Evolutionary conservation across 2,329 filamentous ascomycete species (phyloP).

Genomic region (Aspergillus carbonarius): DNA sequence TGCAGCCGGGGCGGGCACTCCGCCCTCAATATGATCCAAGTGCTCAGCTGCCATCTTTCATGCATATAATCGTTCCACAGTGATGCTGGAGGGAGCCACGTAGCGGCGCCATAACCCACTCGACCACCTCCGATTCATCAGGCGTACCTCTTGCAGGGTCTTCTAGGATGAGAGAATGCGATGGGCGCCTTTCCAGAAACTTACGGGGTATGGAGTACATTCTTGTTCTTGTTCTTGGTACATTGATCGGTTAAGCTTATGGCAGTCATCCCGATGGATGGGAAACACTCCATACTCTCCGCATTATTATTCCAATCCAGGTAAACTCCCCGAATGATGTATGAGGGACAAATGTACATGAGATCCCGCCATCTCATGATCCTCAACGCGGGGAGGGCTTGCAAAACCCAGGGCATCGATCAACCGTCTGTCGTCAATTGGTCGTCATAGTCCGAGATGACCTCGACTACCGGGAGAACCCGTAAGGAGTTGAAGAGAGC

Average conservation of each 20-base stretch:
- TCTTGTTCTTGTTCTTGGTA: conserved; percentile 1
- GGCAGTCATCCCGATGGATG: neutral
- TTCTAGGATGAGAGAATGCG: conserved; percentile 4
- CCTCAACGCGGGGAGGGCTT: neutral
- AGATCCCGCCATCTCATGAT: conserved; percentile 3
- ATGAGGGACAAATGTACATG: neutral
- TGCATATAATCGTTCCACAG: conserved; percentile 23
- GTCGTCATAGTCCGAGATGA: conserved; percentile 3
- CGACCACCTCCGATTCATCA: conserved; percentile 14
- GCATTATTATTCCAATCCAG: neutral
- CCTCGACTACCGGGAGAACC: neutral
- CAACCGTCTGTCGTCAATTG: neutral
- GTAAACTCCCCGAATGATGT: neutral
- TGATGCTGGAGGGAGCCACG: conserved; percentile 21
- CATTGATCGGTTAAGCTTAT: conserved; percentile 6
- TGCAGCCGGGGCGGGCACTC: conserved; percentile 9
- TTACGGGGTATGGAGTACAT: conserved; percentile 1
- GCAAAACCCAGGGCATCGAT: neutral
- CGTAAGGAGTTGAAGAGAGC: neutral
- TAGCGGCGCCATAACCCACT: conserved; percentile 19
- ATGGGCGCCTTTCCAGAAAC: conserved; percentile 1
- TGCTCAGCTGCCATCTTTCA: conserved; percentile 26
- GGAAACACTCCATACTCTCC: conserved; percentile 3
- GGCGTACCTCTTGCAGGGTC: conserved; percentile 17
- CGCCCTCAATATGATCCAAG: conserved; percentile 9